Evolutionary conservation across 306 rosid genomes (phyloP).

Genomic region (Cucumis melo): DNA sequence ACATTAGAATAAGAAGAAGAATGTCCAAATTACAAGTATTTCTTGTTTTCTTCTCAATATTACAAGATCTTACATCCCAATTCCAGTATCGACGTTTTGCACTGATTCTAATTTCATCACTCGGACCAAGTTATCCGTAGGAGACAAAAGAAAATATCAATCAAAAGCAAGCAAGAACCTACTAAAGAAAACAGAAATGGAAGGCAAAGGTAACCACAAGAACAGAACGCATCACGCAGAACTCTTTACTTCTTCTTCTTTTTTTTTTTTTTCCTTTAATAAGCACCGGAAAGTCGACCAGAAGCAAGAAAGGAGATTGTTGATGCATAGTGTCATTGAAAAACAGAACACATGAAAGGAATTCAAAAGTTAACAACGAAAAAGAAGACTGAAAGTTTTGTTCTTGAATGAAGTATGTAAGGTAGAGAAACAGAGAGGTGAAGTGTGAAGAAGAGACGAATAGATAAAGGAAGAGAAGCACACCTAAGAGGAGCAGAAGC

Average conservation of each 20-base stretch:
- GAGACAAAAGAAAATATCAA: too few relatives aligned
- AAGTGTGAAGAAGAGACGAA: not conserved
- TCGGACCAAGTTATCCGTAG: too few relatives aligned
- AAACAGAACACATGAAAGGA: not conserved
- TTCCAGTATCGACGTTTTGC: not conserved
- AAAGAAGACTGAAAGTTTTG: too few relatives aligned
- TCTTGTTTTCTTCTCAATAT: not conserved
- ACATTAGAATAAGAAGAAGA: not conserved
- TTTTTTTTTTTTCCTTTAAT: too few relatives aligned
- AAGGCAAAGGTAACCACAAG: not conserved
- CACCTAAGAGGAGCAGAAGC: conserved; percentile 10
- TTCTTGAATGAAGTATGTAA: not conserved
- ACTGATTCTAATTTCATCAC: not conserved
- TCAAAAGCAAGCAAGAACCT: too few relatives aligned
- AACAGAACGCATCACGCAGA: not conserved
- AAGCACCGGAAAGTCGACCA: not conserved
- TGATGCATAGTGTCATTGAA: not conserved
- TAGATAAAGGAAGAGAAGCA: not conserved
- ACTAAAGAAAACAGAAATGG: too few relatives aligned
- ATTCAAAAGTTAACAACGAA: not conserved
- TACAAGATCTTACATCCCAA: not conserved
- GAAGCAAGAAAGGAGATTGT: not conserved
- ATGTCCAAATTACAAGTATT: not conserved
- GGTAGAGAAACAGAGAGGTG: not conserved
- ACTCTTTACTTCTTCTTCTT: too few relatives aligned